Percentiles rank a stretch among this genome's conserved stretches.
These are phyloP conservation scores for Lentinus brumalis DNA, from an alignment of 768 basidiomycete species.

Conservation along the genomic window DNA sequence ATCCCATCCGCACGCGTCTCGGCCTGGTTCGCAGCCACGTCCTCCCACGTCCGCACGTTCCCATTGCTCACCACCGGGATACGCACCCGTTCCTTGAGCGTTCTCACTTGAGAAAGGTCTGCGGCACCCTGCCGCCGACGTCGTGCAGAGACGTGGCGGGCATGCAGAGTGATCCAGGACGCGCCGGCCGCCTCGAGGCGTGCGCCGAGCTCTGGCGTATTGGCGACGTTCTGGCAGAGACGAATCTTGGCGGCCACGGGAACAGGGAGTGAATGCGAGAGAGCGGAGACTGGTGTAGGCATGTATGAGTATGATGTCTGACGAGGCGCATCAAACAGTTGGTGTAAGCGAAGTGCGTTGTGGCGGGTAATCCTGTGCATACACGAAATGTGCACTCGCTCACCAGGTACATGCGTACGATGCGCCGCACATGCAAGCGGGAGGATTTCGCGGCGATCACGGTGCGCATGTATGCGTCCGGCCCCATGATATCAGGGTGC, in stretches of 20 bases:
- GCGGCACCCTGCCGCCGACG: conserved; percentile 74
- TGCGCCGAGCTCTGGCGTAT: conserved; percentile 58
- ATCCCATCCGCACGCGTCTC: conserved; percentile 69
- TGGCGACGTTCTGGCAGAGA: conserved; percentile 41
- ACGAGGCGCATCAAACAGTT: too few species aligned
- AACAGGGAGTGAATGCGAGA: conserved; percentile 62
- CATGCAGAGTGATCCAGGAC: conserved; percentile 74
- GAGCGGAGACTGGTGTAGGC: conserved; percentile 53
- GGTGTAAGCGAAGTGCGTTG: too few species aligned
- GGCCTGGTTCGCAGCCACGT: conserved; percentile 54
- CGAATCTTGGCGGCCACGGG: conserved; percentile 66
- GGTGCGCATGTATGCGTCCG: too few species aligned
- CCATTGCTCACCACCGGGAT: conserved; percentile 78
- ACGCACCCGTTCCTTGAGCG: conserved; percentile 49
- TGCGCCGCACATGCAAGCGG: too few species aligned
- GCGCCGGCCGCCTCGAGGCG: conserved; percentile 66
- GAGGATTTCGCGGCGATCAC: too few species aligned
- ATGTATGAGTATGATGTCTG: too few species aligned
- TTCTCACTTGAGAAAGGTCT: conserved; percentile 60
- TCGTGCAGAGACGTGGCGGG: conserved; percentile 69
- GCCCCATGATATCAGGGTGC: too few species aligned
- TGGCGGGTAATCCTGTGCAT: too few species aligned
- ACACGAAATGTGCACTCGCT: too few species aligned
- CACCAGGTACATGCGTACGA: too few species aligned
- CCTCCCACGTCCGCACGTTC: conserved; percentile 64